Evolutionary conservation across 257 asterid species (phyloP).

Genomic region (Fraxinus excelsior): DNA sequence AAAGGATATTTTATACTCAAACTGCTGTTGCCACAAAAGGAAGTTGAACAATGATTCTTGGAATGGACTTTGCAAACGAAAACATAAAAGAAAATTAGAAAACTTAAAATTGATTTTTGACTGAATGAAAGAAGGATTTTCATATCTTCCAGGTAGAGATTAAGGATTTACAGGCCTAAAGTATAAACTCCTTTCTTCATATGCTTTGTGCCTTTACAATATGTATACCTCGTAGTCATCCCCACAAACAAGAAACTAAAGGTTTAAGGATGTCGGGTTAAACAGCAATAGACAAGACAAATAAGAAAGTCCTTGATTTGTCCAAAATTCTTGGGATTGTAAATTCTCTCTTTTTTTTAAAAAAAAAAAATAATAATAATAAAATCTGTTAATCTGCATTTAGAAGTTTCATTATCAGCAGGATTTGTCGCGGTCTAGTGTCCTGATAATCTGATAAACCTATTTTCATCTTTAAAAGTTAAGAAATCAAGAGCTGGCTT

Average conservation of each 20-base stretch:
- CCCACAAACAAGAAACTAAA: neutral
- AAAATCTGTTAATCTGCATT: neutral
- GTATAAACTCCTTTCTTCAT: neutral
- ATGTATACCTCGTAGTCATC: slow-evolving; percentile 1
- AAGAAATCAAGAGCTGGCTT: no score
- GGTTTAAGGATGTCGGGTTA: neutral
- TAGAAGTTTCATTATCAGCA: no score
- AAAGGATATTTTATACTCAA: slow-evolving; percentile 23
- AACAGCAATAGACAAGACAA: neutral
- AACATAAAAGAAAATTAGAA: neutral
- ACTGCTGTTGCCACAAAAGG: slow-evolving; percentile 13
- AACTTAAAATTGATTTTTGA: neutral
- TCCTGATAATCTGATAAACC: neutral
- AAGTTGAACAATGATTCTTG: neutral
- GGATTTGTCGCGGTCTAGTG: neutral
- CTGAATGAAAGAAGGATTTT: neutral
- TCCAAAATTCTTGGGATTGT: slow-evolving; percentile 7
- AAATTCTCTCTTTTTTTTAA: neutral
- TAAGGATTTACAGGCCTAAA: neutral
- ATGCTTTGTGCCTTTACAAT: neutral
- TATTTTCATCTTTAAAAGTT: no score
- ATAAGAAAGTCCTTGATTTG: neutral
- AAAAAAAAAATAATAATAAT: no score
- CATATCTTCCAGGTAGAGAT: neutral
- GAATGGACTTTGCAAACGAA: neutral